phyloP scores from a whole-genome alignment of 2,329 filamentous ascomycete species.

The Clarireedia homoeocarpa region DNA sequence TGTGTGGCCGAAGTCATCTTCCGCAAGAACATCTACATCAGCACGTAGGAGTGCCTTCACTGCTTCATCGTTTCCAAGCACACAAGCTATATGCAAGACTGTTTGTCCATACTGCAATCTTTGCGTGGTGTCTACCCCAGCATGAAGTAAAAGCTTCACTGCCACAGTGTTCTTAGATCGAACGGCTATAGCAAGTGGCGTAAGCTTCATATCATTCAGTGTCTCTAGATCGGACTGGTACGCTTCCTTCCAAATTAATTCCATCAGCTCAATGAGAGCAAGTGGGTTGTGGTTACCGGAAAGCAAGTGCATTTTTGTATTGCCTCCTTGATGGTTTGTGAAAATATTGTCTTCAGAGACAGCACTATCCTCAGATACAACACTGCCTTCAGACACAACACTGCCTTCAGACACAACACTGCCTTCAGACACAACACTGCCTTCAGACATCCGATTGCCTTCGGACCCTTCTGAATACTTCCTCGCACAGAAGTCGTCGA shows the following conservation, averaged over 20 bases:
- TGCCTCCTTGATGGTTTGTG: too few species aligned
- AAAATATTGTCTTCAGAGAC: too few species aligned
- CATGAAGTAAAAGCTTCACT: not conserved
- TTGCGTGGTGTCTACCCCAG: not conserved
- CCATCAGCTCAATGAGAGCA: not conserved
- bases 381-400: too few species aligned
- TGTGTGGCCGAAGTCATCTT: not conserved
- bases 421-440: too few species aligned
- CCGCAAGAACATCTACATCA: not conserved
- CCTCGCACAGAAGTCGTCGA: too few species aligned
- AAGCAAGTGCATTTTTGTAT: not conserved
- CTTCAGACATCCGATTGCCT: too few species aligned
- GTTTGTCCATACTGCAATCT: not conserved
- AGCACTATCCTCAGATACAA: too few species aligned
- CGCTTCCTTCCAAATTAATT: not conserved
- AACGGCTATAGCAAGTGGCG: not conserved
- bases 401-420: too few species aligned
- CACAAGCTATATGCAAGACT: not conserved
- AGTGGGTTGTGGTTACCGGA: not conserved
- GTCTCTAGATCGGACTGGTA: not conserved
- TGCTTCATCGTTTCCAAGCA: not conserved
- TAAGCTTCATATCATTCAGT: not conserved
- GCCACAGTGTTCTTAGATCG: not conserved
- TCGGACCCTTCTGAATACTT: too few species aligned
- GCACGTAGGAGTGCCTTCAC: not conserved